These are phyloP conservation scores for Tardiomyces digboiensis DNA, from an alignment of 1,139 yeast species.

Conservation along the genomic window DNA sequence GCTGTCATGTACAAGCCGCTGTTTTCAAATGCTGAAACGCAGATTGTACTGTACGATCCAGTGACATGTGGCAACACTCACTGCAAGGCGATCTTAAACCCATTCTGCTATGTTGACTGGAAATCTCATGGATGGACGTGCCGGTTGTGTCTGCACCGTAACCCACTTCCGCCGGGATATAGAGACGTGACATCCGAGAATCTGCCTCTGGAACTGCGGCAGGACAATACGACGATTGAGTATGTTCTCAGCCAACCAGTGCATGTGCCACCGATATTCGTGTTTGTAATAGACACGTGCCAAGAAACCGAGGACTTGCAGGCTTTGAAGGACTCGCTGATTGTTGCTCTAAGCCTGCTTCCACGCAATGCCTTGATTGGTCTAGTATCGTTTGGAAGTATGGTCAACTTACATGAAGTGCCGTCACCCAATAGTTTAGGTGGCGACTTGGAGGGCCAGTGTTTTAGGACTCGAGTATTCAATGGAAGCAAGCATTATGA, in stretches of 20 bases:
- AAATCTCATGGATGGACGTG: slow-evolving; percentile 51
- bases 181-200: slow-evolving; percentile 13
- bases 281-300: slow-evolving; percentile 63
- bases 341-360: slow-evolving; percentile 39
- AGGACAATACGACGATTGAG: slow-evolving; percentile 47
- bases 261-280: slow-evolving; percentile 36
- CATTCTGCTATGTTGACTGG: slow-evolving; percentile 37
- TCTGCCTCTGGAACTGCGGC: slow-evolving; percentile 25
- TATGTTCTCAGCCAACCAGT: slow-evolving; percentile 41
- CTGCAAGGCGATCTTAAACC: slow-evolving; percentile 54
- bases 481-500: slow-evolving; percentile 52
- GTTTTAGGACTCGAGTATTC: slow-evolving; percentile 33
- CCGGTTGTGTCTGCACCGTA: slow-evolving; percentile 48
- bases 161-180: slow-evolving; percentile 35
- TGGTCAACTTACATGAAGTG: slow-evolving; percentile 55
- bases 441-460: slow-evolving; percentile 23
- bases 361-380: slow-evolving; percentile 38
- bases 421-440: too few relatives aligned
- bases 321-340: slow-evolving; percentile 47
- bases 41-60: slow-evolving; percentile 34
- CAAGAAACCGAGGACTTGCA: slow-evolving; percentile 39
- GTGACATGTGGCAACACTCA: slow-evolving; percentile 37
- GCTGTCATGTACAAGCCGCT: slow-evolving; percentile 63
- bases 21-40: slow-evolving; percentile 38
- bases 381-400: slow-evolving; percentile 56